Evolutionary conservation across 2,329 filamentous ascomycete species (phyloP).

Genomic region (Zymoseptoria brevis): DNA sequence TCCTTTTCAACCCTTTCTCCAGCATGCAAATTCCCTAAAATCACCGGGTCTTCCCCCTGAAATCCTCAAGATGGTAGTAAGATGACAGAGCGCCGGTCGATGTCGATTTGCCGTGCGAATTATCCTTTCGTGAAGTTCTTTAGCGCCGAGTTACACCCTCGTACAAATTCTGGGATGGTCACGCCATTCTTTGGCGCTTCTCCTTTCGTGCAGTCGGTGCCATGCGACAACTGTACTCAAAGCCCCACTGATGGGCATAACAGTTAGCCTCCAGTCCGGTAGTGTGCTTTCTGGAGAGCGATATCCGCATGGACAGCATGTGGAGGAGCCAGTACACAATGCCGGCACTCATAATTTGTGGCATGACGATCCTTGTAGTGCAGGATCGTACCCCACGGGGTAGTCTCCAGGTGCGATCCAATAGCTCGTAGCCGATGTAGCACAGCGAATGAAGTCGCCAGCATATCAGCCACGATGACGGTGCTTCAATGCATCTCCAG

Average conservation of each 20-base stretch:
- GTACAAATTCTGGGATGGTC: background rate
- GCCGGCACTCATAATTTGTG: background rate
- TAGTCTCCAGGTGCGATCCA: background rate
- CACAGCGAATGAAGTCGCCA: background rate
- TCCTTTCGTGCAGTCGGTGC: background rate
- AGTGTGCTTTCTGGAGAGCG: background rate
- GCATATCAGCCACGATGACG: background rate
- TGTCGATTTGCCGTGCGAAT: background rate
- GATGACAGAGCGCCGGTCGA: background rate
- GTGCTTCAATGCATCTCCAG: background rate
- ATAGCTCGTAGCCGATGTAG: background rate
- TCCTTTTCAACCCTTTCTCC: background rate
- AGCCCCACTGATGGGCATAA: background rate
- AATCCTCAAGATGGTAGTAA: background rate
- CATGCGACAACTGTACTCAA: background rate
- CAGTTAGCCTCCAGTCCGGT: background rate
- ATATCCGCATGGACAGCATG: background rate
- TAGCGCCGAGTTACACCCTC: background rate
- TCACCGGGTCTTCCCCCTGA: background rate
- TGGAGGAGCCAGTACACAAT: background rate
- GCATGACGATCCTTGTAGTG: background rate
- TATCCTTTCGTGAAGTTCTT: background rate
- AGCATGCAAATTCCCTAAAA: background rate
- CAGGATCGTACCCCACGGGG: background rate
- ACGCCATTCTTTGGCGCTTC: background rate